Conservation (phyloP, 441 rosid species). For the Isatis lusitanica region DNA sequence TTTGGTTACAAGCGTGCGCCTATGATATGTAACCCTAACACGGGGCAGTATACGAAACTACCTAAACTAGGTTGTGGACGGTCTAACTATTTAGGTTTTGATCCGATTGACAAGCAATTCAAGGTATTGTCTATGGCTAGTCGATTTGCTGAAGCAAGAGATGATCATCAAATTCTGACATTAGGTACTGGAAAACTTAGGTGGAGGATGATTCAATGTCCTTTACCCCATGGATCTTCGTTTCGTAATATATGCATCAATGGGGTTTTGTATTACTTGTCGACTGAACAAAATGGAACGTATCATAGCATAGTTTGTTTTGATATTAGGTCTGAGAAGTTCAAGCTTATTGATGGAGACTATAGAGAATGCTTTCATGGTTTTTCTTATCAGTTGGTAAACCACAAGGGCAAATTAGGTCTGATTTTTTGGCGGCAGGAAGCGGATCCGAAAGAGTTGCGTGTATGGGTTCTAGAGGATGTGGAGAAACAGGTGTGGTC, state of each 20-base stretch:
- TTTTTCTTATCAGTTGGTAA: neutral
- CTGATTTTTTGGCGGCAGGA: neutral
- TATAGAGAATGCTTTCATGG: too few species aligned
- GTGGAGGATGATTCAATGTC: neutral
- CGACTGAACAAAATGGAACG: too few species aligned
- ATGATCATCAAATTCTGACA: neutral
- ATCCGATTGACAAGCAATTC: slow-evolving; percentile 9
- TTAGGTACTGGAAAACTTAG: neutral
- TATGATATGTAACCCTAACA: neutral
- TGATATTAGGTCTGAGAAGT: neutral
- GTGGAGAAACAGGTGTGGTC: neutral
- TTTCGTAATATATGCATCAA: neutral
- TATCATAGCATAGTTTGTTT: neutral
- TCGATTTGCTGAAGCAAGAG: too few species aligned
- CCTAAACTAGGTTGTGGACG: neutral
- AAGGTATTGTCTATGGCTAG: neutral
- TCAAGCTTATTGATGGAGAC: neutral
- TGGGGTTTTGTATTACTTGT: neutral
- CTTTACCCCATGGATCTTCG: too few species aligned
- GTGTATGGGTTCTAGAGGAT: slow-evolving; percentile 10
- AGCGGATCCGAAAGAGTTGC: neutral
- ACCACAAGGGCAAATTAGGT: slow-evolving; percentile 1
- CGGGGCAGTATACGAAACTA: neutral
- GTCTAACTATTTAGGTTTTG: neutral
- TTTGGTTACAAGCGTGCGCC: neutral